Evolutionary conservation across 495 filamentous ascomycete genomes (phyloP).

Genomic region (Chaetomidium leptoderma): DNA sequence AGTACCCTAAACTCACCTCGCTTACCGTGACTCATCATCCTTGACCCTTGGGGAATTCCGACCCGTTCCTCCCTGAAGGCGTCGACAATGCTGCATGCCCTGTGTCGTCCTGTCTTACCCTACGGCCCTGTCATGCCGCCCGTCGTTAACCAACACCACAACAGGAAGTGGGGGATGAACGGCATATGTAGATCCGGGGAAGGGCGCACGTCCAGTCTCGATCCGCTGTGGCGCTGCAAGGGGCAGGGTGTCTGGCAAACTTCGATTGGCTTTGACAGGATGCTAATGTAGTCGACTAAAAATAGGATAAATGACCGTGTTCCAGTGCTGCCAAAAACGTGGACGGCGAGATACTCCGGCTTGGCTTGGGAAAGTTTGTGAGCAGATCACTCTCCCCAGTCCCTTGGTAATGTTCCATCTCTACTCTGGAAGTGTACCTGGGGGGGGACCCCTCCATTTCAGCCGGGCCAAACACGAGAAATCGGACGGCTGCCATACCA

Average conservation of each 20-base stretch:
- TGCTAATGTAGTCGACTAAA: too few species aligned
- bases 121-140: too few species aligned
- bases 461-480: constrained; percentile 15
- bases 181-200: not conserved
- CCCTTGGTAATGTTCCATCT: not conserved
- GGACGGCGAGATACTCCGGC: constrained; percentile 14
- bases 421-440: too few species aligned
- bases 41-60: too few species aligned
- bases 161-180: not conserved
- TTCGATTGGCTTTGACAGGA: not conserved
- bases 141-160: not conserved
- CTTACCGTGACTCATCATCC: too few species aligned
- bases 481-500: constrained; percentile 2
- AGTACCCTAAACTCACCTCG: too few species aligned
- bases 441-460: not conserved
- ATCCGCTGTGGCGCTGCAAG: not conserved
- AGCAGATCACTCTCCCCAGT: constrained; percentile 5
- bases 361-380: constrained; percentile 10
- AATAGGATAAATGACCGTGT: constrained; percentile 11
- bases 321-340: constrained; percentile 8
- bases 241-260: not conserved
- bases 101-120: too few species aligned
- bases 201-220: not conserved
- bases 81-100: too few species aligned
- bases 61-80: too few species aligned